Percentiles rank a stretch among this genome's conserved stretches.
Evolutionary conservation across 2,329 filamentous ascomycete species (phyloP).

Genomic region (Curvularia hawaiiensis): DNA sequence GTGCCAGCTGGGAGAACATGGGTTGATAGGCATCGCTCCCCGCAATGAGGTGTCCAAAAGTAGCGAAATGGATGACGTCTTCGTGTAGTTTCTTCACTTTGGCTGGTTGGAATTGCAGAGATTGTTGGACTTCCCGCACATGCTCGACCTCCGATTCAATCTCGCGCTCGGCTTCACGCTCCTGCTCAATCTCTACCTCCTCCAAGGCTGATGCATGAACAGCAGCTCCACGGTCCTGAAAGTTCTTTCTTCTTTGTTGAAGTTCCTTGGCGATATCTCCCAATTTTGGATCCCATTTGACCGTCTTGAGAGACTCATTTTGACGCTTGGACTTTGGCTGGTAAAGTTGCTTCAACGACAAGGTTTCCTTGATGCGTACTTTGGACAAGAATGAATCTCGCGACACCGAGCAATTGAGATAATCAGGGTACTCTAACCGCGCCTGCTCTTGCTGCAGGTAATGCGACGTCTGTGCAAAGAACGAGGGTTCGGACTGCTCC

Average conservation of each 20-base stretch:
- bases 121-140: constrained; percentile 60
- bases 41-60: constrained; percentile 51
- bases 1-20: constrained; percentile 51
- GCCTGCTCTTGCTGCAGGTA: constrained; percentile 64
- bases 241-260: constrained; percentile 38
- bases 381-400: constrained; percentile 51
- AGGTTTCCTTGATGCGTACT: constrained; percentile 60
- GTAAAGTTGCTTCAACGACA: constrained; percentile 65
- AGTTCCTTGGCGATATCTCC: constrained; percentile 45
- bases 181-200: constrained; percentile 62
- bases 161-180: constrained; percentile 57
- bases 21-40: constrained; percentile 48
- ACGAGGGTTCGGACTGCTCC: constrained; percentile 64
- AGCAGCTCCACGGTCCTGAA: constrained; percentile 53
- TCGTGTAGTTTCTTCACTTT: constrained; percentile 55
- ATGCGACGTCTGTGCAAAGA: constrained; percentile 64
- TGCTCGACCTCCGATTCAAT: constrained; percentile 64
- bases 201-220: constrained; percentile 59
- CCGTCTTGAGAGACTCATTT: constrained; percentile 8
- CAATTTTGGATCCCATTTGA: constrained; percentile 34
- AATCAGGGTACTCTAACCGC: constrained; percentile 49
- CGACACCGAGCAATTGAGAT: constrained; percentile 40
- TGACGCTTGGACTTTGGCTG: constrained; percentile 38
- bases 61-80: constrained; percentile 54
- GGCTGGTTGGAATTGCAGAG: constrained; percentile 48